A percentile compares a stretch with the other conserved stretches of the same genome.
Conservation (phyloP, 2,329 filamentous ascomycete species). For the Claviceps digitariae region DNA sequence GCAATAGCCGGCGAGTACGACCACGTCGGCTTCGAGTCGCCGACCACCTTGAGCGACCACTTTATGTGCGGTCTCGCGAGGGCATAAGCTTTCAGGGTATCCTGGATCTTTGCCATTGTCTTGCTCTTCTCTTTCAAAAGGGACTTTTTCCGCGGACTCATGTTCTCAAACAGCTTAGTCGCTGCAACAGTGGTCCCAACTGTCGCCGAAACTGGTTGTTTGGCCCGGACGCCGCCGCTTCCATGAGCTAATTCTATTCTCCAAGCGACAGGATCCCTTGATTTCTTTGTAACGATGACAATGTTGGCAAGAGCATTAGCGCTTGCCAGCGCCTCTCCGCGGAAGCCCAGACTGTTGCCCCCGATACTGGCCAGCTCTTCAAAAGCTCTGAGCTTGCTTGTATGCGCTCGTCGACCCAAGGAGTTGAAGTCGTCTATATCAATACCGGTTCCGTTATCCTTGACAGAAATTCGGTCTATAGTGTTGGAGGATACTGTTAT, state of each 20-base stretch:
- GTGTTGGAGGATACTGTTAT: conserved; percentile 52
- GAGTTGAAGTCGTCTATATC: conserved; percentile 43
- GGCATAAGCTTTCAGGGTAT: conserved; percentile 49
- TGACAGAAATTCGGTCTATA: conserved; percentile 54
- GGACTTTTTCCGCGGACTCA: conserved; percentile 51
- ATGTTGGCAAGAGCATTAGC: conserved; percentile 47
- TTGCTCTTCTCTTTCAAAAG: conserved; percentile 44
- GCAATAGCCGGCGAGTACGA: conserved; percentile 44
- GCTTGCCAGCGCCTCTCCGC: conserved; percentile 60
- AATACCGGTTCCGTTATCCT: conserved; percentile 64
- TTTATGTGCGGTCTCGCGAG: conserved; percentile 51
- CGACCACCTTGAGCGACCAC: conserved; percentile 45
- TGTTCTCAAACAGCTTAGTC: conserved; percentile 40
- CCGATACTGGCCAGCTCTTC: conserved; percentile 45
- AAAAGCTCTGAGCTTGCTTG: conserved; percentile 57
- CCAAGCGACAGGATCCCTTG: conserved; percentile 44
- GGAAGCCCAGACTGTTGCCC: conserved; percentile 55
- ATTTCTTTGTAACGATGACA: conserved; percentile 48
- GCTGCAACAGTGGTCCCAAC: conserved; percentile 57
- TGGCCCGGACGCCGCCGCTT: conserved; percentile 17
- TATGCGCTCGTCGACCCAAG: conserved; percentile 54
- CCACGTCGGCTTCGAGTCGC: conserved; percentile 39
- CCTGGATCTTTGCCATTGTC: conserved; percentile 42
- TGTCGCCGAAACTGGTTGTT: conserved; percentile 33
- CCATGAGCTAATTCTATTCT: conserved; percentile 27